Base-by-base conservation (phyloP, 2,329 filamentous ascomycete genomes). In the Pezicula carpinea region DNA sequence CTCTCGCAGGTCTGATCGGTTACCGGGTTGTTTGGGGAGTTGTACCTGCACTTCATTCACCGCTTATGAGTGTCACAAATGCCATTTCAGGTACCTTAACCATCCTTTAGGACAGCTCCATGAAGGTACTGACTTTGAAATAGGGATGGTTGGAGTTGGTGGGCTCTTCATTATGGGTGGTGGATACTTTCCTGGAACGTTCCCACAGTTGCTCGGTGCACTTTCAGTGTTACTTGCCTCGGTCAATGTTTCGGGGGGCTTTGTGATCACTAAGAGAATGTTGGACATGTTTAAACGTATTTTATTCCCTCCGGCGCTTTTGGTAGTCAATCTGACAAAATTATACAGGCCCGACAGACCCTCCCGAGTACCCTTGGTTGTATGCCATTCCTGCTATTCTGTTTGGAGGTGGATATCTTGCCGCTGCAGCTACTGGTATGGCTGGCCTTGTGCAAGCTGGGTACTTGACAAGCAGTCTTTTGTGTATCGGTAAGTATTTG, bases 261-360 rank as follows among this genome's bases (percentile, higher is more conserved):
- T 96, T 51, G 86, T 95, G 36, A 89, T 96, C 50, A 95, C 89
- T 3, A 95, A 95, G 69, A 79, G 90, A 53, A 96, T 96, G 90
- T 73, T 96, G 36, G 89, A 95, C 64, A 92, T 92, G 87, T 92
- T 92, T 64, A 87, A 86, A 62, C 79, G 87, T 74, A 61, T 58
- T 76, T 64, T 5, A 29, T 11, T 11, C 8, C 11, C 19, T 14
- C 2, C 13, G 7, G 33, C 6, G 4, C 15, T 11, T 17, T 43
- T 3, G 1, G 4, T 21, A 15, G 3, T 23, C 14, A 40, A 14
- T 10, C 15, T 34, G 21, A 46, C 44, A 46, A 49, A 53, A 5
- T 43, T 10, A 45, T 43, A 5, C 18, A 77, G 79, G 83, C 11
- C 85, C 88, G 21, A 93, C 88, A 4, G 90, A 95, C 56, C 90